phyloP scores from a whole-genome alignment of 768 basidiomycete genomes.

The Leccinum disarticulatum region DNA sequence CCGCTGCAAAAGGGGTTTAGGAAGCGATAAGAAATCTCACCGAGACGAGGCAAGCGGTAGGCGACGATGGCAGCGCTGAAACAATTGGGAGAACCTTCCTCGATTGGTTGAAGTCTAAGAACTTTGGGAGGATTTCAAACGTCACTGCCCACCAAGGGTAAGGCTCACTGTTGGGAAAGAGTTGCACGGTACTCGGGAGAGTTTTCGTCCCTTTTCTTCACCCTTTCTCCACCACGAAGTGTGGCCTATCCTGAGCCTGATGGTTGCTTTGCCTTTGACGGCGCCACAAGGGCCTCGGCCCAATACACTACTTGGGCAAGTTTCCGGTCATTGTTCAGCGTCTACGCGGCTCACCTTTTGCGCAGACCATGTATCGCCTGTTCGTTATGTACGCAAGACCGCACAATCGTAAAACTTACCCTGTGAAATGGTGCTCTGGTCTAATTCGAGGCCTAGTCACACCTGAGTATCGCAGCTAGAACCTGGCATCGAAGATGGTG shows the following conservation, averaged over 20 bases:
- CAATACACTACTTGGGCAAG: background rate
- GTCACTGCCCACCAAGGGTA: too few species aligned
- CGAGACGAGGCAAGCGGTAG: too few species aligned
- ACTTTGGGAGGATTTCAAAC: background rate
- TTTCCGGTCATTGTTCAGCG: background rate
- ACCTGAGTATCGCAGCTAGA: background rate
- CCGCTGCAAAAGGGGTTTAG: too few species aligned
- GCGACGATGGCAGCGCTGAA: too few species aligned
- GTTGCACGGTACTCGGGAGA: too few species aligned
- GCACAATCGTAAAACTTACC: background rate
- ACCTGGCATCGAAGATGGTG: background rate
- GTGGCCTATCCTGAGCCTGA: background rate
- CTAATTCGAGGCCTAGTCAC: background rate
- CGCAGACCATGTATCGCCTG: too few species aligned
- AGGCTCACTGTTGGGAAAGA: too few species aligned
- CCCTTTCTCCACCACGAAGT: background rate
- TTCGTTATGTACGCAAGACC: too few species aligned
- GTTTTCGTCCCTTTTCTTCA: background rate
- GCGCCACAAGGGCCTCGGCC: background rate
- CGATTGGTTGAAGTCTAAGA: too few species aligned
- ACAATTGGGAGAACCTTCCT: too few species aligned
- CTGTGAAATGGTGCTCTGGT: background rate
- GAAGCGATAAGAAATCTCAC: too few species aligned
- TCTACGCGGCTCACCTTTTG: too few species aligned
- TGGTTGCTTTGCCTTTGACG: background rate